Percentiles rank a stretch among this genome's conserved stretches.
Evolutionary conservation across 345 rosid species (phyloP).

Genomic region (Linum usitatissimum): DNA sequence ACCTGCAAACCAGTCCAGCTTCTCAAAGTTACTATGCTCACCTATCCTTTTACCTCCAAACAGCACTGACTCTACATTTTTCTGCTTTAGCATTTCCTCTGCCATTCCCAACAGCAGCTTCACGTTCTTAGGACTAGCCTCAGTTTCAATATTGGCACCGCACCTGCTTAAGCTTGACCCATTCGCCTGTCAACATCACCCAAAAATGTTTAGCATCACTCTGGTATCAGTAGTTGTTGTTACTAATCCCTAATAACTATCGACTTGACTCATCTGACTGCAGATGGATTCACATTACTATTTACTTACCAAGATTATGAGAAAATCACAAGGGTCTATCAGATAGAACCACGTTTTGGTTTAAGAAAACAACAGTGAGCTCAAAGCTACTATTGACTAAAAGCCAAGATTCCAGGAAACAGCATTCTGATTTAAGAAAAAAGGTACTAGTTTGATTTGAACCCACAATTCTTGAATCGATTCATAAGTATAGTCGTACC

Average conservation of each 20-base stretch:
- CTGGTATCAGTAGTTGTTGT: too few relatives aligned
- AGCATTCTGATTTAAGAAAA: background rate
- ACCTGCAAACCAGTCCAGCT: constrained; percentile 75
- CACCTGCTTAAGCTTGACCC: constrained; percentile 64
- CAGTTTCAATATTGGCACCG: constrained; percentile 54
- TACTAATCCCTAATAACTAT: too few relatives aligned
- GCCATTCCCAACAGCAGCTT: constrained; percentile 57
- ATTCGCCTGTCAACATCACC: constrained; percentile 41
- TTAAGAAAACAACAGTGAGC: background rate
- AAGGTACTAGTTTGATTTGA: background rate
- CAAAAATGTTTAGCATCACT: too few relatives aligned
- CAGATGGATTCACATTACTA: background rate
- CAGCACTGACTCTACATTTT: constrained; percentile 83
- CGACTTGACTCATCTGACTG: too few relatives aligned
- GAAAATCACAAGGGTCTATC: background rate
- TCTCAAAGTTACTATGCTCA: constrained; percentile 67
- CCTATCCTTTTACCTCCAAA: constrained; percentile 77
- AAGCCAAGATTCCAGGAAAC: background rate
- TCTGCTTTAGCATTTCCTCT: constrained; percentile 92
- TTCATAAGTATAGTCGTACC: background rate
- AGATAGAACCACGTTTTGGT: background rate
- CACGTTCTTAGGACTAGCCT: constrained; percentile 59
- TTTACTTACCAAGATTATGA: constrained; percentile 3
- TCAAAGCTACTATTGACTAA: background rate
- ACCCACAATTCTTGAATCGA: background rate